Percentiles rank a stretch among this genome's conserved stretches.
These are phyloP conservation scores for Alternaria sp. DNA, from an alignment of 2,329 filamentous ascomycete genomes.

Conservation along the genomic window DNA sequence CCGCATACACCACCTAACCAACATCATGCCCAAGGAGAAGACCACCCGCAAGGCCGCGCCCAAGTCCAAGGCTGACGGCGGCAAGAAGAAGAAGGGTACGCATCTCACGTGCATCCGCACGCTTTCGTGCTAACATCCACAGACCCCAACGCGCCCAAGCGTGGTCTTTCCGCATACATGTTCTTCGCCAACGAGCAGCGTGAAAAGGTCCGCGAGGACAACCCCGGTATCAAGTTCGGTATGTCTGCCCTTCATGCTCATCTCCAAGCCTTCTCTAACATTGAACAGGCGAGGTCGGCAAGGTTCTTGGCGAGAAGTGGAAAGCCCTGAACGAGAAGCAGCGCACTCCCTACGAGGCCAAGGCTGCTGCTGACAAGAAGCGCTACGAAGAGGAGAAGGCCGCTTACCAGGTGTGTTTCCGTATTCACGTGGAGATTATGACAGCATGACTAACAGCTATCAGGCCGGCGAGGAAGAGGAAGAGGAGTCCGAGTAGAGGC, in stretches of 20 bases:
- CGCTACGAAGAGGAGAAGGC: slow-evolving; percentile 98
- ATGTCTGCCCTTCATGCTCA: slow-evolving; percentile 46
- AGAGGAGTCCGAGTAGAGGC: slow-evolving; percentile 53
- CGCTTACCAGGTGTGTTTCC: slow-evolving; percentile 61
- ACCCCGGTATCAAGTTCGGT: slow-evolving; percentile 97
- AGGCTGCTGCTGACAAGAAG: slow-evolving; percentile 98
- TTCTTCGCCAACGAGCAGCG: slow-evolving; percentile 99
- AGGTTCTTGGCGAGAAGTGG: slow-evolving; percentile 98
- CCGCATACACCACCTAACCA: slow-evolving; percentile 25
- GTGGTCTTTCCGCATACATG: slow-evolving; percentile 99
- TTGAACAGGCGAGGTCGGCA: slow-evolving; percentile 87
- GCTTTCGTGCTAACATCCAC: slow-evolving; percentile 22
- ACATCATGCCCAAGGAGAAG: slow-evolving; percentile 75
- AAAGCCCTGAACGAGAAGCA: slow-evolving; percentile 96
- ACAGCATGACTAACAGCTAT: slow-evolving; percentile 23
- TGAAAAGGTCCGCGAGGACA: slow-evolving; percentile 97
- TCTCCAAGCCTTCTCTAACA: slow-evolving; percentile 28
- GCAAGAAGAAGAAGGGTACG: slow-evolving; percentile 78
- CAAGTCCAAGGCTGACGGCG: slow-evolving; percentile 59
- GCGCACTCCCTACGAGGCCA: slow-evolving; percentile 92
- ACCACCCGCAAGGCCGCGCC: slow-evolving; percentile 63
- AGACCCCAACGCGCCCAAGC: slow-evolving; percentile 99
- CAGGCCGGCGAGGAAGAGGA: slow-evolving; percentile 50
- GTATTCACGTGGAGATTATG: neutral
- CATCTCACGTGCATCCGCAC: slow-evolving; percentile 22